phyloP scores from a whole-genome alignment of 345 rosid genomes.

The Bruguiera sexangula region DNA sequence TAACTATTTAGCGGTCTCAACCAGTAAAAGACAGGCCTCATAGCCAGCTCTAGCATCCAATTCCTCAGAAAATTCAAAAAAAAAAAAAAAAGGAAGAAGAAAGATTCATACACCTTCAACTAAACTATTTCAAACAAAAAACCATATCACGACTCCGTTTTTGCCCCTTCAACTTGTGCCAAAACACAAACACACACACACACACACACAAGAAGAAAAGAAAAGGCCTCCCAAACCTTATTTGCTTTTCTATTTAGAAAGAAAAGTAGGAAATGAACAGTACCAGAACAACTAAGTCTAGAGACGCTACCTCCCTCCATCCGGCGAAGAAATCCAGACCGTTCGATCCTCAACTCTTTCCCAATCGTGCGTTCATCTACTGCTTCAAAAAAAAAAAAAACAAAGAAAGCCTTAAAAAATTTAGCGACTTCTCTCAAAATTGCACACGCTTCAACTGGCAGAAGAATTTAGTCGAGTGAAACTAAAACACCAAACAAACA shows the following conservation, averaged over 20 bases:
- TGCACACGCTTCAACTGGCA: slow-evolving; percentile 3
- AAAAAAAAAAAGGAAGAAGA: not conserved
- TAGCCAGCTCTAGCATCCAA: not conserved
- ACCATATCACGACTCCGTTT: not conserved
- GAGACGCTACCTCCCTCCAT: slow-evolving; percentile 99
- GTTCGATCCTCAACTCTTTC: slow-evolving; percentile 56
- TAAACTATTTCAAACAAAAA: slow-evolving; percentile 7
- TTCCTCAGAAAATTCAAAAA: not conserved
- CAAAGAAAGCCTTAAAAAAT: not conserved
- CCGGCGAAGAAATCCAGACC: slow-evolving; percentile 65
- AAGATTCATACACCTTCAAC: not conserved
- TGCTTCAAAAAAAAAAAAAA: slow-evolving; percentile 19
- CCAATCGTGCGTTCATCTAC: slow-evolving; percentile 62
- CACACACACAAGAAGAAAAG: not conserved
- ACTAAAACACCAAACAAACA: not conserved
- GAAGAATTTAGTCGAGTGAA: not conserved
- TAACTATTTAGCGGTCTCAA: not conserved
- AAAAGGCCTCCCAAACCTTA: slow-evolving; percentile 19
- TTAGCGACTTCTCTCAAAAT: slow-evolving; percentile 3
- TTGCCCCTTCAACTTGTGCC: not conserved
- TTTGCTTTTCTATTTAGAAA: slow-evolving; percentile 13
- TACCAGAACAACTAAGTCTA: slow-evolving; percentile 84
- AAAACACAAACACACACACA: not conserved
- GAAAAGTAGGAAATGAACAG: slow-evolving; percentile 59
- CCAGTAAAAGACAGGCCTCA: not conserved